Conservation (phyloP, 2,329 filamentous ascomycete genomes). For the Bipolaris victoriae region DNA sequence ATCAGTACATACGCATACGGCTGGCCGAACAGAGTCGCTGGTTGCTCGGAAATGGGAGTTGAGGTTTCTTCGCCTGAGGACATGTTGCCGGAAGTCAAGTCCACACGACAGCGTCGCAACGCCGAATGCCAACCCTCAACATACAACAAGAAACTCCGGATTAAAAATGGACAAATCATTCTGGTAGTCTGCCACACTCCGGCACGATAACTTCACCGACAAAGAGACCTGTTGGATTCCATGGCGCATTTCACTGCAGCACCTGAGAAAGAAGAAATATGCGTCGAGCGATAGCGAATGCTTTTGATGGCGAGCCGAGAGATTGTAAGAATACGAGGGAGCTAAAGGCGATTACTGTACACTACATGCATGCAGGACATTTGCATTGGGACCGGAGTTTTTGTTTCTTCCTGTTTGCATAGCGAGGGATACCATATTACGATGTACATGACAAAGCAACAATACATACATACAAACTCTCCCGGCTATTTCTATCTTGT, state of each 20-base stretch:
- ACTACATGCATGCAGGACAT: background rate
- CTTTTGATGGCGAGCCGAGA: background rate
- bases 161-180: background rate
- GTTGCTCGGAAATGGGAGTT: background rate
- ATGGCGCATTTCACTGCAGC: background rate
- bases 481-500: background rate
- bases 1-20: background rate
- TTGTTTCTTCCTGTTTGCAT: background rate
- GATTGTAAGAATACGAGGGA: background rate
- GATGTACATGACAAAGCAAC: conserved; percentile 5
- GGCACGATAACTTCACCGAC: background rate
- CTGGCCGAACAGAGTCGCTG: background rate
- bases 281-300: background rate
- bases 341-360: background rate
- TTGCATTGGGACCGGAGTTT: conserved; percentile 4
- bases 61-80: too few species aligned
- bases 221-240: background rate
- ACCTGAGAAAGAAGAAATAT: background rate
- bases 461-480: background rate
- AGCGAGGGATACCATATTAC: conserved; percentile 1
- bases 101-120: background rate
- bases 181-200: background rate
- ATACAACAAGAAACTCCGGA: background rate
- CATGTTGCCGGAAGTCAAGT: background rate
- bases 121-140: background rate